Evolutionary conservation across 306 rosid genomes (phyloP).

Genomic region (Cercis canadensis): DNA sequence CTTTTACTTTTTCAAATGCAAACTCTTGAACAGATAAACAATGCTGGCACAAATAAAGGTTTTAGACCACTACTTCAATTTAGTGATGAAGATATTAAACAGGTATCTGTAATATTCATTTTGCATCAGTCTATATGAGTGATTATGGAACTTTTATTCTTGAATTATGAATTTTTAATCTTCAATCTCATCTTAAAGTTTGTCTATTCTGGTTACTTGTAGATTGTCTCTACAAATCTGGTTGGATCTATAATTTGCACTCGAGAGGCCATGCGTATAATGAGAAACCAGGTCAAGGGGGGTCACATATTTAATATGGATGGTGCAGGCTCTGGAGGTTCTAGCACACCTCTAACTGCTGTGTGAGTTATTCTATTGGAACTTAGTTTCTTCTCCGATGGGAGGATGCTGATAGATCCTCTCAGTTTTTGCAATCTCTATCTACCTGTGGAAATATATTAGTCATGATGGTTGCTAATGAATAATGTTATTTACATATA

Average conservation of each 20-base stretch:
- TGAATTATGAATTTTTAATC: neutral
- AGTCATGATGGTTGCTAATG: slow-evolving; percentile 22
- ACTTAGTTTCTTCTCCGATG: slow-evolving; percentile 24
- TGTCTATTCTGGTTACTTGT: slow-evolving; percentile 21
- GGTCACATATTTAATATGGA: slow-evolving; percentile 98
- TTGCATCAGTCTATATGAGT: neutral
- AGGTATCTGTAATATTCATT: slow-evolving; percentile 48
- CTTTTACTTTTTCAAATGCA: slow-evolving; percentile 2
- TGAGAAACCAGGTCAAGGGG: slow-evolving; percentile 73
- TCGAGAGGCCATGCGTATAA: slow-evolving; percentile 83
- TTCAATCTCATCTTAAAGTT: neutral
- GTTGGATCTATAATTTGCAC: slow-evolving; percentile 93
- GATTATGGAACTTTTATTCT: neutral
- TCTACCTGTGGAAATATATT: slow-evolving; percentile 17
- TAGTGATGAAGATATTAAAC: slow-evolving; percentile 86
- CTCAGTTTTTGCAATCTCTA: neutral
- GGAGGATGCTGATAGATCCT: slow-evolving; percentile 13
- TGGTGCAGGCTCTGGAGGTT: slow-evolving; percentile 97
- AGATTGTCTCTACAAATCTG: slow-evolving; percentile 96
- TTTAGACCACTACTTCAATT: slow-evolving; percentile 92
- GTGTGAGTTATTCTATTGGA: slow-evolving; percentile 65
- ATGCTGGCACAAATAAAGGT: slow-evolving; percentile 94
- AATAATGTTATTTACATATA: slow-evolving; percentile 25
- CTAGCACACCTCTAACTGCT: slow-evolving; percentile 96
- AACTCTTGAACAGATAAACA: slow-evolving; percentile 68